Evolutionary conservation across 208 protist species (phyloP).

Genomic region (Acanthamoeba culbertsoni): DNA sequence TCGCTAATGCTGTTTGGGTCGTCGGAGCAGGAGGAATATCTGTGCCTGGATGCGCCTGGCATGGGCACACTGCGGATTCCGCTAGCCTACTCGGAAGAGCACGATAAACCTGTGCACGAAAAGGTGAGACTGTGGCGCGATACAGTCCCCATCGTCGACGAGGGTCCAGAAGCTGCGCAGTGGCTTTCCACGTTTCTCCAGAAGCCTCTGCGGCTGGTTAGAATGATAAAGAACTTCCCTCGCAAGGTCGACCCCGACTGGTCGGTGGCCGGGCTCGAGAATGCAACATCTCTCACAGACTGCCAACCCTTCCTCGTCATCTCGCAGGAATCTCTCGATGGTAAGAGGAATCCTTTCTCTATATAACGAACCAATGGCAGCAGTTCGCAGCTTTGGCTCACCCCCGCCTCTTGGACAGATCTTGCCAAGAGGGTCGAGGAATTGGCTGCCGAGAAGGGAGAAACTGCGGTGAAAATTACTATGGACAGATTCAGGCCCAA

Average conservation of each 20-base stretch:
- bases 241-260: neutral
- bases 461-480: neutral
- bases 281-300: neutral
- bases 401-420: too few relatives aligned
- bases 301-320: neutral
- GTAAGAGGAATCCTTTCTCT: too few relatives aligned
- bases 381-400: too few relatives aligned
- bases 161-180: neutral
- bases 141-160: neutral
- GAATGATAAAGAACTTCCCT: neutral
- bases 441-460: neutral
- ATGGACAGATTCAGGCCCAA: neutral
- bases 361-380: too few relatives aligned
- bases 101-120: neutral
- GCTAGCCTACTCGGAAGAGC: neutral
- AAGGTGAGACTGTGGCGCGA: neutral
- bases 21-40: neutral
- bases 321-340: neutral
- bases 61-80: slow-evolving; percentile 11
- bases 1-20: too few relatives aligned
- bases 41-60: slow-evolving; percentile 2
- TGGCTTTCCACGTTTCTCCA: slow-evolving; percentile 8
- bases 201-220: neutral
- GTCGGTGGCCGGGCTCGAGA: neutral
- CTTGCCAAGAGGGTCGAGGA: neutral